Conservation (phyloP, 2,329 filamentous ascomycete genomes). For the Elsinoe necatrix region DNA sequence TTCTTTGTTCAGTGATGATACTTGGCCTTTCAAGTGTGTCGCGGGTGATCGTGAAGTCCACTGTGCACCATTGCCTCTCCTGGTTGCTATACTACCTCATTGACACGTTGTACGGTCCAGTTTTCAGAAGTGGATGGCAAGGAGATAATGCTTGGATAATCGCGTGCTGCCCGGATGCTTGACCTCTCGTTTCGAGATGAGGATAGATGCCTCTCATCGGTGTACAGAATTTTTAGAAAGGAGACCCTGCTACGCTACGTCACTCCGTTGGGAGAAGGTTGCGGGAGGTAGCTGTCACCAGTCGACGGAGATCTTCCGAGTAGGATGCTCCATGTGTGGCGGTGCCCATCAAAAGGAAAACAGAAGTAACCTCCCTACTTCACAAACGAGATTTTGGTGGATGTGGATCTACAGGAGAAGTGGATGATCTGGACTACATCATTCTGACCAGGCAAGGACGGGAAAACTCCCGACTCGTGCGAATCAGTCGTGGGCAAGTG, state of each 20-base stretch:
- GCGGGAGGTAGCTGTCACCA: not conserved
- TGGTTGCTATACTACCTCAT: too few species aligned
- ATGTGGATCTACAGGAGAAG: slow-evolving; percentile 5
- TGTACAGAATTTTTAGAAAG: too few species aligned
- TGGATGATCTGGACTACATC: not conserved
- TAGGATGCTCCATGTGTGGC: not conserved
- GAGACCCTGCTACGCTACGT: not conserved
- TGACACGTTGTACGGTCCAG: too few species aligned
- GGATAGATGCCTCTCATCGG: too few species aligned
- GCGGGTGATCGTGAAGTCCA: too few species aligned
- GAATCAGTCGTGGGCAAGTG: slow-evolving; percentile 1
- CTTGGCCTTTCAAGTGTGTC: too few species aligned
- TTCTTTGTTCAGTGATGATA: too few species aligned
- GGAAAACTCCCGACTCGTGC: not conserved
- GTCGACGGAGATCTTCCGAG: not conserved
- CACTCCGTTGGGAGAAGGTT: not conserved
- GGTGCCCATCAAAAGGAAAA: not conserved
- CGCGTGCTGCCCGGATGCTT: too few species aligned
- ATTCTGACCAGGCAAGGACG: slow-evolving; percentile 4
- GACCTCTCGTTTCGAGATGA: too few species aligned
- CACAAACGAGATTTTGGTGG: not conserved
- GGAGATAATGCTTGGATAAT: too few species aligned
- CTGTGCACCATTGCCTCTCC: too few species aligned
- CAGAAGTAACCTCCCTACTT: not conserved
- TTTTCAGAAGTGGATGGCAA: too few species aligned